Evolutionary conservation across 164 flowering plant genomes (phyloP), one percentile per base, ranked within the genome.

Genomic region (Cinnamomum micranthum): DNA sequence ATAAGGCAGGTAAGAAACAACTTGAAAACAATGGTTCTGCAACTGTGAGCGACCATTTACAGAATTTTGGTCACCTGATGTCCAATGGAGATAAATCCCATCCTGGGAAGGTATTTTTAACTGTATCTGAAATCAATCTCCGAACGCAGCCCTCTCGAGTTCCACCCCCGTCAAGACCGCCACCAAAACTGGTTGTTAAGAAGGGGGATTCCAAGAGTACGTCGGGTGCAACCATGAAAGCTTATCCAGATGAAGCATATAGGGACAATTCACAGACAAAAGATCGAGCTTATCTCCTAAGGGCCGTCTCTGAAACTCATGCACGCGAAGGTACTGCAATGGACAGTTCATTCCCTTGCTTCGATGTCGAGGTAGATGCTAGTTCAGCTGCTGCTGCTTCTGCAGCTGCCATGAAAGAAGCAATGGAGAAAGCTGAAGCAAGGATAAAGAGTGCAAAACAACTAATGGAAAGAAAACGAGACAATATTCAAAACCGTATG

Each of bases 91-190:
- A 73, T 74, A 78, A 64, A 66, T 81, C 84, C 72, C 69, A 27
- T 65, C 63, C 75, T 66, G 71, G 71, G 47, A 77, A 80, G 74
- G 73, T 66, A 51, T 88, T 87, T 81, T 22, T 93, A 51, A 79
- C 89, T 50, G 82, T 90, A 28, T 80, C 92, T 74, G 95, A 93
- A 59, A 82, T 91, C 73, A 91, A 75, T 79, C 96, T 93, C 59
- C 85, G 76, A 77, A 93, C 99, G 69, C 80, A 80, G 63, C 97
- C 98, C 10, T 89, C 91, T 72, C 84, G 81, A 31, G 68, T 90
- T 74, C 98, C 98, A 31, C 98, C 97, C 70, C 98, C 99, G 6
- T 78, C 88, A 51, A 87, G 98, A 74, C 96, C 90, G 62, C 97
- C 98, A 14, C 97, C 99, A 70, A 74, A 74, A 67, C 69, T 86